These are phyloP conservation scores for Trapa bicornis DNA, from an alignment of 345 rosid genomes.

Conservation along the genomic window DNA sequence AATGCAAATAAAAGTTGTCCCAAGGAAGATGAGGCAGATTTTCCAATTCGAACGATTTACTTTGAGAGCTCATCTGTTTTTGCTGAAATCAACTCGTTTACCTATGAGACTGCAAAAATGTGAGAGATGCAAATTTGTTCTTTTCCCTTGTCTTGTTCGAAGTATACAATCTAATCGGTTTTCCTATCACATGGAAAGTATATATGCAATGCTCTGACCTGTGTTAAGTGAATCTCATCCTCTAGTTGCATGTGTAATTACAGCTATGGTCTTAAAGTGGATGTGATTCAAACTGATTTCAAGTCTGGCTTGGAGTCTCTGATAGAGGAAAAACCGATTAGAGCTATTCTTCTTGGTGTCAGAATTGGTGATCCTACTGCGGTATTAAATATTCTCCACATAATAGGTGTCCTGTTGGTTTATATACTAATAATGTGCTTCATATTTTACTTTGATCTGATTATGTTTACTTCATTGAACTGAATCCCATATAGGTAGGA, in stretches of 20 bases:
- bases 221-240: background rate
- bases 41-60: conserved; percentile 84
- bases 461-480: background rate
- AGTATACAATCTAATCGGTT: no score
- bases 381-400: conserved; percentile 25
- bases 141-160: background rate
- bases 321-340: conserved; percentile 56
- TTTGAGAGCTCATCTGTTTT: conserved; percentile 81
- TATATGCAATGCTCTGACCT: background rate
- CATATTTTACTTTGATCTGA: background rate
- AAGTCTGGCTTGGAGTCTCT: conserved; percentile 90
- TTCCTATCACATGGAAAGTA: no score
- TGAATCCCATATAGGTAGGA: conserved; percentile 44
- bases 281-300: conserved; percentile 74
- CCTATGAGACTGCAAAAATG: conserved; percentile 70
- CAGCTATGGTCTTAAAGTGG: conserved; percentile 77
- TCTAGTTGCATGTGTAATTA: conserved; percentile 9
- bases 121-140: conserved; percentile 17
- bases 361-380: conserved; percentile 99
- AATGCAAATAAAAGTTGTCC: conserved; percentile 39
- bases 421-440: background rate
- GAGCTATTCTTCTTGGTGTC: conserved; percentile 96
- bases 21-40: conserved; percentile 45
- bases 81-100: conserved; percentile 81
- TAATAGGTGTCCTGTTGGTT: no score